Evolutionary conservation across 495 filamentous ascomycete species (phyloP).

Genomic region (Lophiotrema nucula): DNA sequence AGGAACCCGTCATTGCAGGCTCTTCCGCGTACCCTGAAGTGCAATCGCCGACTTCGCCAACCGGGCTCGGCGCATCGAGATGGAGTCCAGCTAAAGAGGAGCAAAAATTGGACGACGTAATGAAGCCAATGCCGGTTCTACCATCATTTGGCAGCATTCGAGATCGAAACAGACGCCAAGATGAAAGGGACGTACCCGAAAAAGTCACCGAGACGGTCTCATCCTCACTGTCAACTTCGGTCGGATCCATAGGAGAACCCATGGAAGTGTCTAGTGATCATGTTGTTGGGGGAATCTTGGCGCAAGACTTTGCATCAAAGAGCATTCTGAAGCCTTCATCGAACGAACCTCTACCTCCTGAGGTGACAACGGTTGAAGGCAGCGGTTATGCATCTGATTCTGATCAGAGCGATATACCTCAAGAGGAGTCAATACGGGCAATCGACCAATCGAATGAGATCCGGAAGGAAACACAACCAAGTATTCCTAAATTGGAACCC

Average conservation of each 20-base stretch:
- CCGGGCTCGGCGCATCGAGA: conserved; percentile 14
- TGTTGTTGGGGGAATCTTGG: conserved; percentile 59
- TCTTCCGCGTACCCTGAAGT: conserved; percentile 48
- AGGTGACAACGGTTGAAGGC: conserved; percentile 66
- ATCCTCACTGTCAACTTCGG: conserved; percentile 33
- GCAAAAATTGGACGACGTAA: conserved; percentile 62
- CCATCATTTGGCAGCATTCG: conserved; percentile 85
- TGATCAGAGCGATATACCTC: conserved; percentile 15
- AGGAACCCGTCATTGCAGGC: conserved; percentile 62
- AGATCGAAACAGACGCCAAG: conserved; percentile 36
- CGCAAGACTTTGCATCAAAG: conserved; percentile 50
- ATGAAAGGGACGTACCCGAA: conserved; percentile 36
- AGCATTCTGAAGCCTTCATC: background rate
- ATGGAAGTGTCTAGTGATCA: conserved; percentile 62
- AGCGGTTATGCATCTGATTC: conserved; percentile 54
- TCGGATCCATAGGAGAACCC: conserved; percentile 26
- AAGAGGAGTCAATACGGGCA: background rate
- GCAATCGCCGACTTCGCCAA: conserved; percentile 17
- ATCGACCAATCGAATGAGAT: background rate
- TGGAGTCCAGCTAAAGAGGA: conserved; percentile 30
- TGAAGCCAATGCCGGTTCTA: conserved; percentile 72
- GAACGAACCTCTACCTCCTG: conserved; percentile 60
- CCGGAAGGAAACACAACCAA: background rate
- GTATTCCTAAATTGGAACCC: conserved; percentile 11
- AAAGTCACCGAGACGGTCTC: conserved; percentile 45